Conservation (phyloP, 805 yeast genomes). For the Nakazawaea anatomiae region DNA sequence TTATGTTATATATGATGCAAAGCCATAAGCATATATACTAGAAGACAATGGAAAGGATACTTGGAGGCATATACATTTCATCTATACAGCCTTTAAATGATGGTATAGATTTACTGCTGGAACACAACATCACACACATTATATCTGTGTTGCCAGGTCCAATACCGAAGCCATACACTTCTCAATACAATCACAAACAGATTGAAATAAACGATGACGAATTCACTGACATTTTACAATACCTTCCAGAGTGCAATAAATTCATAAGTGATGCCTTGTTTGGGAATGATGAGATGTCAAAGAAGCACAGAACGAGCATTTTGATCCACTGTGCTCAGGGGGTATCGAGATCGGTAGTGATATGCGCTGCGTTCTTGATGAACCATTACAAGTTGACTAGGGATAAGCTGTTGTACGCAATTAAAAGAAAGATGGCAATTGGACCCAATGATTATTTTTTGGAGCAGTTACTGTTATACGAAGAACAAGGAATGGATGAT, state of each 20-base stretch:
- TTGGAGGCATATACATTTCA: constrained; percentile 78
- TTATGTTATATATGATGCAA: no score
- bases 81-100: constrained; percentile 60
- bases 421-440: constrained; percentile 57
- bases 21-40: no score
- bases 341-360: constrained; percentile 39
- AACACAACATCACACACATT: constrained; percentile 61
- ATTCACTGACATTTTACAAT: constrained; percentile 56
- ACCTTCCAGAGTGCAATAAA: constrained; percentile 52
- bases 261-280: constrained; percentile 65
- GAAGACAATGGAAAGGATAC: constrained; percentile 42
- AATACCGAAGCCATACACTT: constrained; percentile 43
- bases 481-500: constrained; percentile 34
- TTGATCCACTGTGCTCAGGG: constrained; percentile 51
- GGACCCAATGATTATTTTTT: constrained; percentile 72
- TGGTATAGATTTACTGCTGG: constrained; percentile 41
- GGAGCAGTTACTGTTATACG: constrained; percentile 64
- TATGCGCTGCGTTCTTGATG: constrained; percentile 45
- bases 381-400: constrained; percentile 46
- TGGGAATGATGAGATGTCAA: constrained; percentile 25
- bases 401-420: constrained; percentile 66
- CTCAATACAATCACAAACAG: constrained; percentile 47
- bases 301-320: constrained; percentile 36
- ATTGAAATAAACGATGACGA: constrained; percentile 71
- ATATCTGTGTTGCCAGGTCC: constrained; percentile 64